Evolutionary conservation across 768 basidiomycete species (phyloP).

Genomic region (Strobilomyces dryophilus): DNA sequence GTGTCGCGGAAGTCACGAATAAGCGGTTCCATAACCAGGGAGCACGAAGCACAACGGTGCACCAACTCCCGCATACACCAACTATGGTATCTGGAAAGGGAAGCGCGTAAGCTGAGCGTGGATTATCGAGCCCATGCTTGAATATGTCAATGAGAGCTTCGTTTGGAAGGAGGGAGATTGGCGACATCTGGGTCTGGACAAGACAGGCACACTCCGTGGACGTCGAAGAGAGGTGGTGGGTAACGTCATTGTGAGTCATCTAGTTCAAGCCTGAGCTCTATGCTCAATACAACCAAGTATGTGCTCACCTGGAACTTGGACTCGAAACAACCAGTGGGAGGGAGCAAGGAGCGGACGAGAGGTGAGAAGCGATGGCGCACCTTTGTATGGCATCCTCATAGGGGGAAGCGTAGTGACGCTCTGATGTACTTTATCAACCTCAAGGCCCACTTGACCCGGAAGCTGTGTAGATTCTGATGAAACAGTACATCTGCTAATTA

Average conservation of each 20-base stretch:
- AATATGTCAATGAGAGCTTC: slow-evolving; percentile 16
- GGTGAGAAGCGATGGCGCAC: background rate
- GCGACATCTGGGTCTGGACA: slow-evolving; percentile 12
- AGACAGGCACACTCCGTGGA: background rate
- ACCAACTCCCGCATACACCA: slow-evolving; percentile 16
- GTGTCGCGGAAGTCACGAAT: slow-evolving; percentile 14
- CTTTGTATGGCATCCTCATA: background rate
- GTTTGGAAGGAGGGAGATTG: slow-evolving; percentile 18
- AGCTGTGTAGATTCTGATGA: no score
- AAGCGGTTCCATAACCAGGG: slow-evolving; percentile 12
- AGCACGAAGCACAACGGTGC: background rate
- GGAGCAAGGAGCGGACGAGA: background rate
- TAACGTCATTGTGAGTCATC: background rate
- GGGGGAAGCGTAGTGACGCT: slow-evolving; percentile 1
- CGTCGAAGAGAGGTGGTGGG: background rate
- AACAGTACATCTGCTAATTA: no score
- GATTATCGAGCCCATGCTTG: slow-evolving; percentile 2
- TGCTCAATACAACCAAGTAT: background rate
- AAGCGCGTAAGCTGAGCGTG: background rate
- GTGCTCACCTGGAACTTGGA: background rate
- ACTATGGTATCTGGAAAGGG: slow-evolving; percentile 1
- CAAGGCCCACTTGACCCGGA: no score
- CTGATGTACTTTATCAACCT: background rate
- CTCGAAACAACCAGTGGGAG: background rate
- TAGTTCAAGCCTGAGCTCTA: background rate